Evolutionary conservation across 2,329 filamentous ascomycete species (phyloP).

Genomic region (Sphaerostilbella broomeana): DNA sequence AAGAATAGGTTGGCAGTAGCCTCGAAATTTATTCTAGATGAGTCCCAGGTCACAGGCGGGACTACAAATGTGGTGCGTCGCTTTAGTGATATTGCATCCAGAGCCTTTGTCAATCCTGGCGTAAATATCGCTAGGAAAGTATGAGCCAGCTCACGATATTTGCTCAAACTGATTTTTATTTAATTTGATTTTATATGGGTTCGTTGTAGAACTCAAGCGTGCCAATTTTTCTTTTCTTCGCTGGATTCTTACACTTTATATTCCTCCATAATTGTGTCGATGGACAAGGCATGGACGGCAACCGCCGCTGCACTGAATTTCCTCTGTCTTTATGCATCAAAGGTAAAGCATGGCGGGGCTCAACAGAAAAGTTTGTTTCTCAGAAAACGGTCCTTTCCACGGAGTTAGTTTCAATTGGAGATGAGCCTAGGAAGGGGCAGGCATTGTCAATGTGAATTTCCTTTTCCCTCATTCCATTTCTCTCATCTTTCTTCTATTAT

Average conservation of each 20-base stretch:
- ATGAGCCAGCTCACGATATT: too few relatives aligned
- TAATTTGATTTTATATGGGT: too few relatives aligned
- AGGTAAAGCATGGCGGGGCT: constrained; percentile 30
- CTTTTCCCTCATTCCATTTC: too few relatives aligned
- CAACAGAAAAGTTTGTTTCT: constrained; percentile 17
- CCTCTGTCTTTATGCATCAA: constrained; percentile 2
- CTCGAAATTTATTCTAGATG: constrained; percentile 61
- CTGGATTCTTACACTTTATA: too few relatives aligned
- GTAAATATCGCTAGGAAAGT: constrained; percentile 36
- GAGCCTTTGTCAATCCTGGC: constrained; percentile 51
- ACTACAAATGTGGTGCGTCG: constrained; percentile 67
- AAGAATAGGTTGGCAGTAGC: constrained; percentile 62
- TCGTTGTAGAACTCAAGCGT: too few relatives aligned
- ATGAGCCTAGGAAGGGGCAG: constrained; percentile 14
- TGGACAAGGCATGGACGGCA: too few relatives aligned
- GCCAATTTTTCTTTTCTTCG: too few relatives aligned
- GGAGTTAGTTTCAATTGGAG: constrained; percentile 18
- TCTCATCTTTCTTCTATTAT: constrained; percentile 3
- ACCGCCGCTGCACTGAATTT: too few relatives aligned
- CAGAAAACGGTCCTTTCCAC: constrained; percentile 18
- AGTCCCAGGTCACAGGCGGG: constrained; percentile 57
- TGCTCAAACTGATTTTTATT: too few relatives aligned
- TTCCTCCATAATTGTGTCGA: not conserved
- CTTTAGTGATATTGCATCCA: constrained; percentile 60
- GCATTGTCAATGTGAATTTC: too few relatives aligned